These are phyloP conservation scores for Neurospora africana DNA, from an alignment of 495 filamentous ascomycete species.

Conservation along the genomic window DNA sequence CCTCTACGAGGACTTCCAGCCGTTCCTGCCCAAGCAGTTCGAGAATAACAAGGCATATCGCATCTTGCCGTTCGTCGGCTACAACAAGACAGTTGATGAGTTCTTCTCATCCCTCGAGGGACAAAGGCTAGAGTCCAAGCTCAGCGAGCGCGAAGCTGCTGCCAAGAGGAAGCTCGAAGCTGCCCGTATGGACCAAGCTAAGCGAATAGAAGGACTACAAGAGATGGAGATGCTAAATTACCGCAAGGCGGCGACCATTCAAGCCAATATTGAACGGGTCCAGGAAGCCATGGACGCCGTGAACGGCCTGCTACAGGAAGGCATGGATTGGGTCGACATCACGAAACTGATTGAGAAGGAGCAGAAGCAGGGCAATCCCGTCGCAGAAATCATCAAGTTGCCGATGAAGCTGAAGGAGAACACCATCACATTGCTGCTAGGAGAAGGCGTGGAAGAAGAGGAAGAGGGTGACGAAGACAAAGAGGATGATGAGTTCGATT, in stretches of 20 bases:
- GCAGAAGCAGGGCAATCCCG: constrained; percentile 66
- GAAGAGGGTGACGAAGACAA: constrained; percentile 46
- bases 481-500: constrained; percentile 53
- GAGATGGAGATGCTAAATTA: constrained; percentile 71
- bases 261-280: constrained; percentile 79
- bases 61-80: constrained; percentile 67
- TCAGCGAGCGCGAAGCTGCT: constrained; percentile 68
- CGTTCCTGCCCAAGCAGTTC: constrained; percentile 80
- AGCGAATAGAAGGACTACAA: constrained; percentile 71
- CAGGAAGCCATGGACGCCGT: constrained; percentile 86
- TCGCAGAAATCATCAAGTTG: constrained; percentile 77
- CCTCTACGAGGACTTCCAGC: constrained; percentile 91
- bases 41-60: constrained; percentile 50
- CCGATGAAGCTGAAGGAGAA: constrained; percentile 86
- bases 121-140: constrained; percentile 74
- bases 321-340: constrained; percentile 95
- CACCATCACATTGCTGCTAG: constrained; percentile 69
- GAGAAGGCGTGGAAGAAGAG: constrained; percentile 54
- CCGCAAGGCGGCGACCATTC: constrained; percentile 79
- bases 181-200: constrained; percentile 69
- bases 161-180: constrained; percentile 76
- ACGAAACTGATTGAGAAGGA: constrained; percentile 79
- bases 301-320: constrained; percentile 78
- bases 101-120: constrained; percentile 96
- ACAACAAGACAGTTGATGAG: constrained; percentile 88